Conservation (phyloP, 2,329 filamentous ascomycete species). For the Talaromyces sp. region DNA sequence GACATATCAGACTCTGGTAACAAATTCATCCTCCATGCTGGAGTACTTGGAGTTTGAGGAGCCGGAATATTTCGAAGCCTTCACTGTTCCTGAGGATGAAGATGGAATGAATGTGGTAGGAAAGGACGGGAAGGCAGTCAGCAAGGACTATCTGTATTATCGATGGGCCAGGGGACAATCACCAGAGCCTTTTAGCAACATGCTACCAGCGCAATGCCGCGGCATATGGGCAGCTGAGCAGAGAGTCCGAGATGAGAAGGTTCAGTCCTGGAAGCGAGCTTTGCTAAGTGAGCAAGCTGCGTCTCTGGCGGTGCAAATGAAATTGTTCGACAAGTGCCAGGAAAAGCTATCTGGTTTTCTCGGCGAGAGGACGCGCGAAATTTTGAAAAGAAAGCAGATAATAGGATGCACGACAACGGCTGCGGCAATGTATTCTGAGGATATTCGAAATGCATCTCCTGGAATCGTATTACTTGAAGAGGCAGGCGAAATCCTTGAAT, state of each 20-base stretch:
- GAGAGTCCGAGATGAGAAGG: slow-evolving; percentile 31
- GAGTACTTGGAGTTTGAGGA: slow-evolving; percentile 52
- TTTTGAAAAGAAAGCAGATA: slow-evolving; percentile 53
- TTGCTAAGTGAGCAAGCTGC: slow-evolving; percentile 49
- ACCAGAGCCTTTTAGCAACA: slow-evolving; percentile 41
- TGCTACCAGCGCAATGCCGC: slow-evolving; percentile 23
- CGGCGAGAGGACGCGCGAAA: slow-evolving; percentile 9
- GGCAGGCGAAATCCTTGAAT: slow-evolving; percentile 67
- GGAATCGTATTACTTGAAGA: slow-evolving; percentile 65
- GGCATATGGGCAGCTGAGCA: slow-evolving; percentile 47
- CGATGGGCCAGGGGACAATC: slow-evolving; percentile 49
- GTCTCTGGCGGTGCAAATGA: slow-evolving; percentile 12
- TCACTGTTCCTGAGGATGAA: slow-evolving; percentile 45
- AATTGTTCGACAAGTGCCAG: slow-evolving; percentile 21
- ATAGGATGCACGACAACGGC: slow-evolving; percentile 68
- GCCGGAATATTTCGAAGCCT: slow-evolving; percentile 51
- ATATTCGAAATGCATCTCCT: slow-evolving; percentile 52
- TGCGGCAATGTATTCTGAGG: slow-evolving; percentile 56
- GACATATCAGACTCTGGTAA: neutral
- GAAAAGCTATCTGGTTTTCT: neutral
- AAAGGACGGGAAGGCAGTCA: slow-evolving; percentile 40
- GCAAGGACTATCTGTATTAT: slow-evolving; percentile 47
- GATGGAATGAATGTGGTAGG: slow-evolving; percentile 48
- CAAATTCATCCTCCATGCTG: slow-evolving; percentile 25
- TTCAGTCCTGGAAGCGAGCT: slow-evolving; percentile 41